Evolutionary conservation across 225 moss, liverwort and hornwort genomes (phyloP), one percentile per base, ranked within the genome.

Genomic region (Anthoceros angustus): DNA sequence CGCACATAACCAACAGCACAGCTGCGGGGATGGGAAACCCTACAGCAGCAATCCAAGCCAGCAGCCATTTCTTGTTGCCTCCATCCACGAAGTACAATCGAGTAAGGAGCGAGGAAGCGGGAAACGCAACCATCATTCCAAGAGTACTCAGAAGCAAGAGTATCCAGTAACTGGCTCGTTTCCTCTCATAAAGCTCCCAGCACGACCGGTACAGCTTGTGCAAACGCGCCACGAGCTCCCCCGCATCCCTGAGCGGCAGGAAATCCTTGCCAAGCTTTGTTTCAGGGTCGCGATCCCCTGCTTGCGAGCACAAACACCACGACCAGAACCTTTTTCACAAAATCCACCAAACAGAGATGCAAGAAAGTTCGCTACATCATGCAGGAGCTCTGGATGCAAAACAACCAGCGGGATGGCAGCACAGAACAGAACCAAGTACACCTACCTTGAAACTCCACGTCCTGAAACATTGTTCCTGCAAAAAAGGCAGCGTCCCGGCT

Each of bases 101-200:
- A 0, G 72, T 76, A 64, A 80, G 74, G 64, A 74, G 69, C 42
- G 73, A 71, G 8, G 76, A 71, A 6, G 76, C 76, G 12, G 76
- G 80, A 42, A 80, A 74, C 3, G 74, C 80, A 7, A 67, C 67
- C 76, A 80, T 64, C 80, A 76, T 74, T 14, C 67, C 66, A 40
- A 60, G 39, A 39, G 71, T 64, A 12, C 76, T 74, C 11, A 80
- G 18, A 12, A 71, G 41, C 18, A 80, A 43, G n/a, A 80, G 76
- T 26, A 74, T 50, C 73, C 69, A 76, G 67, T 80, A 61, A 6
- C 64, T 42, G 67, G 20, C 49, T 0, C 55, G 66, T 43, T 67
- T 70, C 23, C 46, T 40, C 38, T 63, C 67, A 41, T 62, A 72
- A 0, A 38, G 25, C 8, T 60, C 61, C 65, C 11, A 61, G 26